Evolutionary conservation across 2,329 filamentous ascomycete species (phyloP).

Genomic region (Claviceps spartinae): DNA sequence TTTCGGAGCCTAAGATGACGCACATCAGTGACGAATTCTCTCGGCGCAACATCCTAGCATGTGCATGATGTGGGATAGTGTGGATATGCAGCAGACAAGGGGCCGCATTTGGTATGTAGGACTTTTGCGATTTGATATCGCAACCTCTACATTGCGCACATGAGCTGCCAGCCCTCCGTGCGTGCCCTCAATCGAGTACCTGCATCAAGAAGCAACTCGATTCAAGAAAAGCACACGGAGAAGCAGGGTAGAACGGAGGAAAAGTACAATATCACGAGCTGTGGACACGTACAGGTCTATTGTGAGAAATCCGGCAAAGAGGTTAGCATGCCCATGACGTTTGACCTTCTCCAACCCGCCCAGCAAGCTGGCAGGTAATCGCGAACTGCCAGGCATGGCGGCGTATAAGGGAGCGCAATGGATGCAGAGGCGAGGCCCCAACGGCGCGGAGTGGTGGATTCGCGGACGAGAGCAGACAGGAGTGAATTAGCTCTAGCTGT

Average conservation of each 20-base stretch:
- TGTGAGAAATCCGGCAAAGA: constrained; percentile 48
- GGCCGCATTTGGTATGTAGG: not conserved
- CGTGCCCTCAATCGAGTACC: not conserved
- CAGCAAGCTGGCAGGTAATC: constrained; percentile 57
- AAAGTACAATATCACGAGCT: not conserved
- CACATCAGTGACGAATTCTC: not conserved
- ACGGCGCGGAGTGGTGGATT: too few relatives aligned
- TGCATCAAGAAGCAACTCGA: not conserved
- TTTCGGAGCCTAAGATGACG: constrained; percentile 50
- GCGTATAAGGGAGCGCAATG: not conserved
- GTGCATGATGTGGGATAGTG: not conserved
- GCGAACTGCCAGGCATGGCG: constrained; percentile 51
- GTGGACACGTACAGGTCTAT: constrained; percentile 47
- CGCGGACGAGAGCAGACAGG: too few relatives aligned
- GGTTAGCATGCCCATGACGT: constrained; percentile 38
- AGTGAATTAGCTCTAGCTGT: too few relatives aligned
- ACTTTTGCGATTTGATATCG: not conserved
- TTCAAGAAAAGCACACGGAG: too few relatives aligned
- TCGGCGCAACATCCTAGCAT: too few relatives aligned
- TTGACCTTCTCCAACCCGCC: constrained; percentile 51
- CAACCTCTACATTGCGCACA: not conserved
- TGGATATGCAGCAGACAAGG: not conserved
- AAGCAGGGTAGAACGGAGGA: not conserved
- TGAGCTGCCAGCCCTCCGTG: not conserved
- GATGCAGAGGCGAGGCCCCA: not conserved